These are phyloP conservation scores for Symmetrospora coprosmae DNA, from an alignment of 768 basidiomycete genomes.

Conservation along the genomic window DNA sequence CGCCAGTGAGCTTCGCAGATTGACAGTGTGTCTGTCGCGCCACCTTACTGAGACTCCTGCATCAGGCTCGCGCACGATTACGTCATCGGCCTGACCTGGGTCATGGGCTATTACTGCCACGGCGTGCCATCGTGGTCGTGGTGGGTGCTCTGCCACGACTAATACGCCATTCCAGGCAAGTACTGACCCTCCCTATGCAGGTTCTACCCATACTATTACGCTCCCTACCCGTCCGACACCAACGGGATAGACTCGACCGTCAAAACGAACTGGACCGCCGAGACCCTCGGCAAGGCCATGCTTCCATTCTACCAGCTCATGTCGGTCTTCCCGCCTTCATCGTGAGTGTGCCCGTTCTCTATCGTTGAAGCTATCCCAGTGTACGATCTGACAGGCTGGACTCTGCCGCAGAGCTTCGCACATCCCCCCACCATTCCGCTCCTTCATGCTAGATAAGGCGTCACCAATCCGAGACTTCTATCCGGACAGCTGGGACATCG, in stretches of 20 bases:
- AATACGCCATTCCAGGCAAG: background rate
- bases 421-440: constrained; percentile 42
- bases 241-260: constrained; percentile 51
- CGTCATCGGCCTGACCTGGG: constrained; percentile 91
- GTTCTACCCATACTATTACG: constrained; percentile 97
- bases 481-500: constrained; percentile 72
- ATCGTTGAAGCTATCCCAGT: constrained; percentile 55
- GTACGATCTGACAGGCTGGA: no score
- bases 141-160: background rate
- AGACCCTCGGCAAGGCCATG: constrained; percentile 75
- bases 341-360: constrained; percentile 72
- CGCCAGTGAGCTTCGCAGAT: background rate
- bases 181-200: constrained; percentile 34
- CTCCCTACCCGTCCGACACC: constrained; percentile 45
- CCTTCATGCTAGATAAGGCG: constrained; percentile 66
- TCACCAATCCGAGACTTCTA: constrained; percentile 92
- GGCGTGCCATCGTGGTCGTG: constrained; percentile 91
- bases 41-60: background rate
- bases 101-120: constrained; percentile 95
- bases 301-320: constrained; percentile 87
- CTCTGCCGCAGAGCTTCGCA: background rate
- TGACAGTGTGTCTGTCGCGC: background rate
- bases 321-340: constrained; percentile 80
- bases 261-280: constrained; percentile 67
- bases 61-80: constrained; percentile 58